Evolutionary conservation across 306 rosid genomes (phyloP).

Genomic region (Inga oerstediana): DNA sequence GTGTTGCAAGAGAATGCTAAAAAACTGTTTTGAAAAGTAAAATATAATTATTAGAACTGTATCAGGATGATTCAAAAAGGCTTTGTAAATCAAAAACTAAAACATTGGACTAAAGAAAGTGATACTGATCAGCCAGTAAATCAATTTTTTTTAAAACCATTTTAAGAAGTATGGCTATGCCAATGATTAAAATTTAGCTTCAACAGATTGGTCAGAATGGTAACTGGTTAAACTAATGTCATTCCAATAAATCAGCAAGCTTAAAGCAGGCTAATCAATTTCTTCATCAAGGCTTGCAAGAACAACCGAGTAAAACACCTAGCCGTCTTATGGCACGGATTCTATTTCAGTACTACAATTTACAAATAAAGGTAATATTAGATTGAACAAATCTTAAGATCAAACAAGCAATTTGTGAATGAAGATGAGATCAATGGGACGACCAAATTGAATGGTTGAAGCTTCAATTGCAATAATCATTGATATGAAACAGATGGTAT

Average conservation of each 20-base stretch:
- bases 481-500: neutral
- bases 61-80: neutral
- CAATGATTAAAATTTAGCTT: conserved; percentile 13
- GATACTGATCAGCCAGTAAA: neutral
- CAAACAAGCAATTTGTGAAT: neutral
- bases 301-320: neutral
- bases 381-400: neutral
- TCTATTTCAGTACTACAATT: neutral
- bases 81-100: neutral
- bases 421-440: neutral
- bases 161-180: neutral
- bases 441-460: neutral
- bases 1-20: neutral
- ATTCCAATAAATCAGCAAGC: neutral
- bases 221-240: neutral
- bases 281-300: neutral
- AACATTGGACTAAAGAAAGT: neutral
- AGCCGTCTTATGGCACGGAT: neutral
- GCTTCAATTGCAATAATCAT: conserved; percentile 1
- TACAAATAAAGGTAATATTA: neutral
- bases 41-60: neutral
- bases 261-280: neutral
- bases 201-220: neutral
- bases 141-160: neutral
- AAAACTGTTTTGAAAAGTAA: neutral